Evolutionary conservation across 129 eudicot genomes (phyloP), one percentile per base, ranked within the genome.

Genomic region (Lonicera japonica): DNA sequence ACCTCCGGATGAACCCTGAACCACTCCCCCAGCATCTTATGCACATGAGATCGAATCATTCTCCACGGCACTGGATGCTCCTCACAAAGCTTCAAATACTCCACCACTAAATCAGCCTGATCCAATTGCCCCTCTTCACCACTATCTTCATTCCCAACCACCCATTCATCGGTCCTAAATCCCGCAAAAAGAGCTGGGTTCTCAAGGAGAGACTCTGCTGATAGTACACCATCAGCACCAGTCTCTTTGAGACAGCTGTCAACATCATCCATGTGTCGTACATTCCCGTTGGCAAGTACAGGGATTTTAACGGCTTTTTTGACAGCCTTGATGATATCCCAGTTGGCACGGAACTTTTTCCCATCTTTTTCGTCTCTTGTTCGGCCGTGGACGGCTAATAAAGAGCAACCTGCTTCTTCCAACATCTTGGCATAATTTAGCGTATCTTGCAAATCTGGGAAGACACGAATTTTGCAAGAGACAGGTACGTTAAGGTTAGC

Each of bases 141-240:
- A 5, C 65, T 54, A 13, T 74, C 85, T 50, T 77, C 86, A 61
- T 59, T 19, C 22, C 67, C 74, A 18, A 23, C 70, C 9, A 47
- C 89, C 88, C 91, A 85, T 53, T 92, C 96, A 21, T 73, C 61
- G 3, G 87, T 88, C 50, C 80, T 69, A 67, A 73, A 92, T 57
- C 99, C 96, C 22, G 89, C 90, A 79, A 92, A 92, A 18, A 92
- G 73, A 50, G 98, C 99, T 0, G 96, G 96, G 46, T 92, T 92
- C 61, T 92, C 99, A 3, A 92, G 96, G 14, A 92, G 95, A 18
- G 91, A 65, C 66, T 92, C 96, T 0, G 99, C 96, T 23, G 96
- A 85, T 23, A 92, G 89, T 21, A 87, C 83, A 21, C 99, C 99
- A 58, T 88, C 95, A 8, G 70, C 81, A 15, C 96, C 92, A 0